Evolutionary conservation across 257 asterid species (phyloP).

Genomic region (Solanum chiquidenum): DNA sequence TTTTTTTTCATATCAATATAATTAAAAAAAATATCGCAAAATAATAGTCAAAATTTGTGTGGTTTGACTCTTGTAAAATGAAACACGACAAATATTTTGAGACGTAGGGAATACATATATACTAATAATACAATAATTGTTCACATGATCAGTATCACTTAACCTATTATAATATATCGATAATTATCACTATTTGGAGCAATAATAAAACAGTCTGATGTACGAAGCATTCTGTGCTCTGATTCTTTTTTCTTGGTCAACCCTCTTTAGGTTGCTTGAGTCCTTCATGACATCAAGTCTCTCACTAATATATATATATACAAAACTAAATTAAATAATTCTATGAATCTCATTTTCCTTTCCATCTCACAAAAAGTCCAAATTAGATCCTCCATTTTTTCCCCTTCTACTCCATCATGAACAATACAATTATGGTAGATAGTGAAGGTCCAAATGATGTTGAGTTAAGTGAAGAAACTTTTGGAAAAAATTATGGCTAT

Average conservation of each 20-base stretch:
- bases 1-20: background rate
- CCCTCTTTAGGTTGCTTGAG: background rate
- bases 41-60: accelerated
- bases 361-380: background rate
- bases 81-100: background rate
- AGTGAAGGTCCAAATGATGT: background rate
- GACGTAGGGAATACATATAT: background rate
- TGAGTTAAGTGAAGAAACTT: background rate
- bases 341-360: background rate
- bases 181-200: too few species aligned
- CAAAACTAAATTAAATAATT: background rate
- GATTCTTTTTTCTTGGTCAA: background rate
- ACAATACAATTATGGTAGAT: background rate
- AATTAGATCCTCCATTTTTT: background rate
- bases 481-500: background rate
- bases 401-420: background rate
- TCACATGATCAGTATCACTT: background rate
- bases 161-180: background rate
- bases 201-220: background rate
- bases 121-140: background rate
- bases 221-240: background rate
- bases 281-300: background rate
- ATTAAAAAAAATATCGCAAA: background rate
- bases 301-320: background rate
- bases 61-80: background rate